Conservation (phyloP, 768 basidiomycete species). For the Phylloporus sp. region DNA sequence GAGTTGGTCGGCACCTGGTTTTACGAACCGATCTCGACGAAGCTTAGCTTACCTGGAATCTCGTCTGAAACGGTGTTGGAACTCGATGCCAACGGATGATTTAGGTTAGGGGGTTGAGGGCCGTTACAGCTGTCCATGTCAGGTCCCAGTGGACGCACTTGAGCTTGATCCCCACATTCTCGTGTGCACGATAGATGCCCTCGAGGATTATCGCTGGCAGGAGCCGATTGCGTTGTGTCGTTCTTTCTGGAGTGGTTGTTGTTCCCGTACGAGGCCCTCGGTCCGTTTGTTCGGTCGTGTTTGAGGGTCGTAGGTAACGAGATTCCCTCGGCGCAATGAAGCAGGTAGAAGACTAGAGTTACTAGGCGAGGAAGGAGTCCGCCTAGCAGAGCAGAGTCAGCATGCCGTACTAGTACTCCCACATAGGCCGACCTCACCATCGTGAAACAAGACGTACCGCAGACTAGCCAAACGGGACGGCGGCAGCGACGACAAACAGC, state of each 20-base stretch:
- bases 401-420: too few relatives aligned
- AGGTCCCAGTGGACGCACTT: constrained; percentile 7
- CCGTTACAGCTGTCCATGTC: constrained; percentile 13
- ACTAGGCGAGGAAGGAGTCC: constrained; percentile 21
- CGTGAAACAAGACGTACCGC: constrained; percentile 5
- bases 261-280: constrained; percentile 10
- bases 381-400: constrained; percentile 14
- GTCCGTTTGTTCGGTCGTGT: constrained; percentile 8
- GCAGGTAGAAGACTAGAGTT: constrained; percentile 13
- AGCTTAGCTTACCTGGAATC: too few relatives aligned
- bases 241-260: constrained; percentile 16
- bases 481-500: too few relatives aligned
- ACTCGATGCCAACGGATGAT: neutral
- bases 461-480: constrained; percentile 1
- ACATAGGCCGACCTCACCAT: neutral
- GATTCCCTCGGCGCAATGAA: constrained; percentile 14
- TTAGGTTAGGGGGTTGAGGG: constrained; percentile 2
- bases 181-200: constrained; percentile 19
- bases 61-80: neutral
- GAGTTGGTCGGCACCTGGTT: too few relatives aligned
- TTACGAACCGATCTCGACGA: too few relatives aligned
- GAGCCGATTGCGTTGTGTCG: constrained; percentile 26
- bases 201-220: constrained; percentile 20
- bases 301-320: constrained; percentile 1
- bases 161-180: constrained; percentile 23